Evolutionary conservation across 106 monocot genomes (phyloP), one percentile per base, ranked within the genome.

Genomic region (Ottelia alismoides): DNA sequence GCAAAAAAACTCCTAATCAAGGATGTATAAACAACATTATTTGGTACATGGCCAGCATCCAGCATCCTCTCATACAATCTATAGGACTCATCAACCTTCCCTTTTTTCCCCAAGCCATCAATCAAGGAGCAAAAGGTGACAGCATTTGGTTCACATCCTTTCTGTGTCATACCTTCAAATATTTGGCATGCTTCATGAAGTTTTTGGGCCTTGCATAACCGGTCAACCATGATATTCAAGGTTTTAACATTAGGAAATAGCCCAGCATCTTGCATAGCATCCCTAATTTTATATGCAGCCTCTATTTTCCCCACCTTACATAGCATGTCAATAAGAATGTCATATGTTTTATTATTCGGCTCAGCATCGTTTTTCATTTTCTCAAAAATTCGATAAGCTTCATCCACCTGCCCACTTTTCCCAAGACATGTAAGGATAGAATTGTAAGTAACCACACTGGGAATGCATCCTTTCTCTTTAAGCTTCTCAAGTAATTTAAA

Each of bases 321-420:
- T 63, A 98, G 68, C 70, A 83, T 80, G 62, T 86, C 90, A 24
- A 98, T 74, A 16, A 90, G 57, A 40, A 79, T 77, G 70, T 98
- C 90, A 53, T 90, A 98, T 14, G 98, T 98, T 11, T 76, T 69
- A 31, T 56, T 22, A 72, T 86, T 98, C 21, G 98, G 98, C 21
- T 78, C 75, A 20, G 90, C 85, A 68, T 98, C 98, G 48, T 85
- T 98, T 56, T 76, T 98, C 98, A 90, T 98, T 46, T 83, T 82
- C 56, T 86, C 76, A 66, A 79, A 90, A 29, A 98, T 63, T 43
- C 61, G 73, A 40, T 81, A 65, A 64, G 90, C 90, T 65, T 90
- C 85, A 65, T 80, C 84, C 17, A 71, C 65, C 49, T 51, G 90
- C 46, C 85, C 55, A 44, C 73, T 90, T 62, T 72, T 89, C 46